phyloP scores from a whole-genome alignment of 805 yeast genomes.

The Candida qinlingensis region DNA sequence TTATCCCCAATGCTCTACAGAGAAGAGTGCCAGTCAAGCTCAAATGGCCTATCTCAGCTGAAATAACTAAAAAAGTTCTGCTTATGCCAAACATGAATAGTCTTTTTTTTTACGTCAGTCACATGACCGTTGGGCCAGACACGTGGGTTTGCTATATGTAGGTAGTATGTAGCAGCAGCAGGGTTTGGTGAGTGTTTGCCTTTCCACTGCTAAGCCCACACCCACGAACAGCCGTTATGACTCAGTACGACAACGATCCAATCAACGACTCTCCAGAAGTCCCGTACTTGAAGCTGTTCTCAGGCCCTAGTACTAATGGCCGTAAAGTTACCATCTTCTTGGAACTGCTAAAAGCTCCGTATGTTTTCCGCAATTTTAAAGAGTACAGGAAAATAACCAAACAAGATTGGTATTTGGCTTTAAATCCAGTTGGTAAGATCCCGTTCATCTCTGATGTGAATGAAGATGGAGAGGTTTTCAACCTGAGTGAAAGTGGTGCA shows the following conservation, averaged over 20 bases:
- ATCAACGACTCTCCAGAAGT: slow-evolving; percentile 21
- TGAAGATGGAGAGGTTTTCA: slow-evolving; percentile 34
- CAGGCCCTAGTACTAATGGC: slow-evolving; percentile 36
- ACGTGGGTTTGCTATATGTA: too few species aligned
- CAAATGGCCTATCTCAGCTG: too few species aligned
- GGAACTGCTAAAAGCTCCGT: slow-evolving; percentile 29
- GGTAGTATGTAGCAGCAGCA: too few species aligned
- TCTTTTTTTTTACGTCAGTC: too few species aligned
- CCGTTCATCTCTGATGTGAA: slow-evolving; percentile 43
- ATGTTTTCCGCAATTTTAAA: slow-evolving; percentile 31
- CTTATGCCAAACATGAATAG: too few species aligned
- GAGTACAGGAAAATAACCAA: slow-evolving; percentile 42
- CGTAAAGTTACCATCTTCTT: slow-evolving; percentile 32
- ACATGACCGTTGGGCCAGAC: too few species aligned
- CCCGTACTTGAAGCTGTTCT: slow-evolving; percentile 39
- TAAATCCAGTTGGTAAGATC: slow-evolving; percentile 58
- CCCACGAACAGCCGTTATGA: too few species aligned
- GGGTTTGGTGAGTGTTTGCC: too few species aligned
- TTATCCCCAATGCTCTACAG: too few species aligned
- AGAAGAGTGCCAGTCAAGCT: too few species aligned
- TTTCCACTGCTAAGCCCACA: too few species aligned
- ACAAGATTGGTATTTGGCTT: slow-evolving; percentile 47
- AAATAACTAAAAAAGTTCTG: too few species aligned
- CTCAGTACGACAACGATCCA: slow-evolving; percentile 8
- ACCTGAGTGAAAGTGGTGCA: slow-evolving; percentile 56